A percentile compares a stretch with the other conserved stretches of the same genome.
Conservation (phyloP, 495 filamentous ascomycete genomes). For the Aspergillus hancockii region DNA sequence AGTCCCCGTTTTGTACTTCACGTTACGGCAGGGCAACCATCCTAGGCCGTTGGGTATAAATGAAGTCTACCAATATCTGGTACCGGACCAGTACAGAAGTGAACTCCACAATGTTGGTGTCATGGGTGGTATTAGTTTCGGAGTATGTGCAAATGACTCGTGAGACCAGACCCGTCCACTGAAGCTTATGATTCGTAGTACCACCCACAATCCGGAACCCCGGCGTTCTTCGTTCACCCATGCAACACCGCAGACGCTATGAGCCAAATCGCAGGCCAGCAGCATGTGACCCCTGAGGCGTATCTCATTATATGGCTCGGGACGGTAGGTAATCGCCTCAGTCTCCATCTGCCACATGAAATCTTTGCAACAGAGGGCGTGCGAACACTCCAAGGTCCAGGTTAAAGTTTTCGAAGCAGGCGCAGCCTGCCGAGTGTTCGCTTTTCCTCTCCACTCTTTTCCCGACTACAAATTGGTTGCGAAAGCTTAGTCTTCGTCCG, state of each 20-base stretch:
- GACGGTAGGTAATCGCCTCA: constrained; percentile 70
- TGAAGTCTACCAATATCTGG: constrained; percentile 66
- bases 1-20: constrained; percentile 55
- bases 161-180: constrained; percentile 13
- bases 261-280: constrained; percentile 45
- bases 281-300: constrained; percentile 55
- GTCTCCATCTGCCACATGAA: constrained; percentile 65
- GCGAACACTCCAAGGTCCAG: constrained; percentile 12
- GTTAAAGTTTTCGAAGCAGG: constrained; percentile 13
- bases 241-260: constrained; percentile 84
- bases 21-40: constrained; percentile 60
- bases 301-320: constrained; percentile 85
- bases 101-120: constrained; percentile 59
- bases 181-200: constrained; percentile 61
- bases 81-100: constrained; percentile 62
- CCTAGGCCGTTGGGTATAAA: constrained; percentile 63
- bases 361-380: constrained; percentile 33
- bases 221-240: constrained; percentile 81
- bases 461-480: background rate
- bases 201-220: constrained; percentile 73
- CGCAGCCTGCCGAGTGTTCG: constrained; percentile 6
- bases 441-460: constrained; percentile 1
- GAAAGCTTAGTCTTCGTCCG: constrained; percentile 48
- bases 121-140: constrained; percentile 75
- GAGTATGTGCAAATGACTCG: constrained; percentile 54